Conservation (phyloP, 768 basidiomycete genomes). For the Hygrocybe punicea region DNA sequence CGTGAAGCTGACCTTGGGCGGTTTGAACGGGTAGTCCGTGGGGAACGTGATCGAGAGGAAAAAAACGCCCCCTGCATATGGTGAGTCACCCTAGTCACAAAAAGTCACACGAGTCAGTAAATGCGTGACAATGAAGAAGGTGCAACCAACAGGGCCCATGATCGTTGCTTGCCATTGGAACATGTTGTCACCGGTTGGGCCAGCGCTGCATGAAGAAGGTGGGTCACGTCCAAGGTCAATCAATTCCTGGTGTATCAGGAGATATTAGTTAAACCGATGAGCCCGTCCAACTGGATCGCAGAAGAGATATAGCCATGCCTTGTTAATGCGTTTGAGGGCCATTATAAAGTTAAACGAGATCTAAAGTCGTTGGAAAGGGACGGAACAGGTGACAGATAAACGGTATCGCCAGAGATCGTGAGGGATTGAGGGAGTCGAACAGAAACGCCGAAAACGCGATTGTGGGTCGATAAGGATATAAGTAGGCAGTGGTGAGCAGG, state of each 20-base stretch:
- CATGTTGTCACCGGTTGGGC: constrained; percentile 96
- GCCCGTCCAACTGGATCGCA: constrained; percentile 1
- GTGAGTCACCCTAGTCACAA: constrained; percentile 79
- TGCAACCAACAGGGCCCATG: constrained; percentile 88
- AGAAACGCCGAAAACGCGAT: constrained; percentile 31
- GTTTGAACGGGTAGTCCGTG: constrained; percentile 99
- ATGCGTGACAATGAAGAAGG: constrained; percentile 5
- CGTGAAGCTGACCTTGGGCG: constrained; percentile 99
- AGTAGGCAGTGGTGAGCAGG: constrained; percentile 16
- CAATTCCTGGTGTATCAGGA: constrained; percentile 69
- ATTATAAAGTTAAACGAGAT: constrained; percentile 42
- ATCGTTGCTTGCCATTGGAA: constrained; percentile 99
- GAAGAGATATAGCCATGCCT: constrained; percentile 49
- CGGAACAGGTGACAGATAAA: constrained; percentile 5
- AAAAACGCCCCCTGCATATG: constrained; percentile 98
- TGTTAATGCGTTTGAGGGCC: constrained; percentile 99
- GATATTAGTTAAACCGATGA: not conserved
- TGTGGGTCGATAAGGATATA: constrained; percentile 29
- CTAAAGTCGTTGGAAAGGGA: not conserved
- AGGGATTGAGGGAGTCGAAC: constrained; percentile 43
- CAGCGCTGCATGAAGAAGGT: constrained; percentile 98
- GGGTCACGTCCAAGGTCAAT: constrained; percentile 99
- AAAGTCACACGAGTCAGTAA: constrained; percentile 21
- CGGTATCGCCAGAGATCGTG: constrained; percentile 25
- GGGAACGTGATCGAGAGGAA: constrained; percentile 94